Evolutionary conservation across 164 flowering plant genomes (phyloP), one percentile per base, ranked within the genome.

Genomic region (Warburgia ugandensis): DNA sequence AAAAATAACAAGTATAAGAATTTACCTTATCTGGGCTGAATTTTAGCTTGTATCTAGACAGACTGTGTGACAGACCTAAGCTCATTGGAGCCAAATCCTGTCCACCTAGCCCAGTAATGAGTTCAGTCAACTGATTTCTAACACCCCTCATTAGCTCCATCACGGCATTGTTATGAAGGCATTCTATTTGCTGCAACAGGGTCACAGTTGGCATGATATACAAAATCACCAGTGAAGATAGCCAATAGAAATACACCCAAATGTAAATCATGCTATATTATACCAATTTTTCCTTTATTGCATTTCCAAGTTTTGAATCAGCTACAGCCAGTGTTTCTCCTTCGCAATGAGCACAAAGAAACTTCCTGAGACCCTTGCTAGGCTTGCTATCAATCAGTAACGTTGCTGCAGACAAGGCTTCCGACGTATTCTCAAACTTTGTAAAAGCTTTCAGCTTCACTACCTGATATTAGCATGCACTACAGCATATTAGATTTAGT

Each of bases 21-120:
- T 19, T 62, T 32, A 78, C 96, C 97, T 88, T 89, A 29, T 92
- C 99, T 30, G 97, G 84, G 65, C 99, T 89, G 65, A 92, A 92
- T 52, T 92, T 88, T 45, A 92, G 72, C 73, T 84, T 86, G 76
- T 86, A 86, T 72, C 99, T 73, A n/a, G 95, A 82, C 25, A 92
- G 55, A 44, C 94, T 89, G 56, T 88, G 95, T 41, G 99, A 86
- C 56, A 88, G 70, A 56, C 95, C 99, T 72, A 88, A 67, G 67
- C 96, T 88, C 99, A 88, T 92, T 32, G 94, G 97, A 42, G 85
- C 84, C 76, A 92, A 64, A 63, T 92, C 99, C 71, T 84, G 94
- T 47, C 68, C 73, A 27, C 61, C 95, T 16, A 92, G 60, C 54
- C 96, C 98, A 22, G 95, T 63, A 38, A 92, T 85, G 46, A 92